Base-by-base conservation (phyloP, 2,329 filamentous ascomycete genomes). In the Apiospora marii region DNA sequence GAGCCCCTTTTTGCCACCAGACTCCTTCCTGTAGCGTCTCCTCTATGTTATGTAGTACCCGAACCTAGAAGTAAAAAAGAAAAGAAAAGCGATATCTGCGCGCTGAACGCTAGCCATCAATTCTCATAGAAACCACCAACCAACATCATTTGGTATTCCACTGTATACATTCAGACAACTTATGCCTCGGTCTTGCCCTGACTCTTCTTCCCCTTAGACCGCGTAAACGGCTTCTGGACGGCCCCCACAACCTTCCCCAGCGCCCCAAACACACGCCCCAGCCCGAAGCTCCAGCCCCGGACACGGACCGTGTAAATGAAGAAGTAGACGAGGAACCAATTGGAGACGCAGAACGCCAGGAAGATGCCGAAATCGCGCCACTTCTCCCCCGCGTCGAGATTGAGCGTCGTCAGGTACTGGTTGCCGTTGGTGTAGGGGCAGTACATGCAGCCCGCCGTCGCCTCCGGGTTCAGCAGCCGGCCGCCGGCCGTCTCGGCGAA, bases 261-360 rank as follows among this genome's bases (percentile, higher is more conserved):
- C 12, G 71, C 69, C 10, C 77, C 74, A 79, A 91, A 91, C 3
- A 93, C 37, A 61, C 82, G 83, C 0, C 89, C 89, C 72, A 94
- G 85, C 0, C 92, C 93, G 81, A 94, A 94, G 30, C 83, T 88
- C 92, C 92, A 94, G 10, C 91, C 88, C 75, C 87, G 87, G 71
- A 94, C 89, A 24, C 93, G 86, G 8, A 94, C 91, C 3, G 90
- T 92, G 82, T 92, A 95, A 72, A 94, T 90, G 79, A 95, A 94
- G 82, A 94, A 93, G 80, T 93, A 93, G 0, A 94, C 92, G 71
- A 94, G 81, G 53, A 87, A 83, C 90, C 91, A 94, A 78, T 94
- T 94, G 69, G 89, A 91, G 19, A 92, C 83, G 70, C 89, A 90
- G 79, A 94, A 95, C 1, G 89, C 90, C 12, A 93, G 76, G 83